These are phyloP conservation scores for Geotrichum citri-aurantii DNA, from an alignment of 1,139 yeast genomes.

Conservation along the genomic window DNA sequence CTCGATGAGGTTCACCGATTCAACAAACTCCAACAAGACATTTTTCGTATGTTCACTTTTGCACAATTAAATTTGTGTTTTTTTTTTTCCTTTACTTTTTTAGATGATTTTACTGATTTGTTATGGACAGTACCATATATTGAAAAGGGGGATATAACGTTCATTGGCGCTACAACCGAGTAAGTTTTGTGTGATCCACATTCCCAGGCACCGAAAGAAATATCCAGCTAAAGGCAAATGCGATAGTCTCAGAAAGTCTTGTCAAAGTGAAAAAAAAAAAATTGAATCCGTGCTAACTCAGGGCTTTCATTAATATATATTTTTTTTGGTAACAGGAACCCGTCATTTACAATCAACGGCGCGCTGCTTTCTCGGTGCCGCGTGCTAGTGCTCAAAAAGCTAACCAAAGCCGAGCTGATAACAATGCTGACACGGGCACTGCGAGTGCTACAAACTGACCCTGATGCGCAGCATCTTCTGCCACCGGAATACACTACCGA, in stretches of 20 bases:
- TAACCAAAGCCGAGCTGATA: slow-evolving; percentile 50
- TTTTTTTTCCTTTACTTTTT: not conserved
- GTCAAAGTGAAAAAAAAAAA: no score
- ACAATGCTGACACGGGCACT: slow-evolving; percentile 60
- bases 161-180: slow-evolving; percentile 94
- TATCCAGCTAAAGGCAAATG: no score
- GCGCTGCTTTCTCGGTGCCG: slow-evolving; percentile 86
- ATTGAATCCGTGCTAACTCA: no score
- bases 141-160: slow-evolving; percentile 39
- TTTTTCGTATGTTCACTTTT: slow-evolving; percentile 63
- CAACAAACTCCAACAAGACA: slow-evolving; percentile 85
- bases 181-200: slow-evolving; percentile 8
- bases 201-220: not conserved
- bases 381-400: slow-evolving; percentile 71
- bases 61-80: slow-evolving; percentile 47
- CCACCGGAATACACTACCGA: not conserved
- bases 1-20: slow-evolving; percentile 92
- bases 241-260: no score
- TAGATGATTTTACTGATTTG: slow-evolving; percentile 18
- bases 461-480: slow-evolving; percentile 22
- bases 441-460: slow-evolving; percentile 45
- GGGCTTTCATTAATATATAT: no score
- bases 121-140: slow-evolving; percentile 34
- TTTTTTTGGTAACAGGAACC: slow-evolving; percentile 43
- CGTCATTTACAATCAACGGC: slow-evolving; percentile 82